Evolutionary conservation across 768 basidiomycete species (phyloP).

Genomic region (Psilocybe azurescens): DNA sequence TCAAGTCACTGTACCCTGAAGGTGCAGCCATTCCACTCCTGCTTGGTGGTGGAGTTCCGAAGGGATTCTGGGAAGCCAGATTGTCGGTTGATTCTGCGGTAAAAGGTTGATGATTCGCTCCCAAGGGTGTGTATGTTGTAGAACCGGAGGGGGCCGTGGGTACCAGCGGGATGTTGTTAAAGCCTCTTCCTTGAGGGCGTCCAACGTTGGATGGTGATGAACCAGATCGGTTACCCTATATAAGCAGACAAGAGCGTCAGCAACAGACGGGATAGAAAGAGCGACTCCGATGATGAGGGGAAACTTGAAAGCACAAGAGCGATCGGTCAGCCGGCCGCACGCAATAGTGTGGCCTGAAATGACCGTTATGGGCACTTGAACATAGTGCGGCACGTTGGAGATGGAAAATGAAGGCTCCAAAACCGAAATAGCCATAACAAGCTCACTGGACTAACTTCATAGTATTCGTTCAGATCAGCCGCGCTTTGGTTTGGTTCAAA

Average conservation of each 20-base stretch:
- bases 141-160: conserved; percentile 3
- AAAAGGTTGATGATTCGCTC: conserved; percentile 13
- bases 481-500: conserved; percentile 17
- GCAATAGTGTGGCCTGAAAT: background rate
- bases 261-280: background rate
- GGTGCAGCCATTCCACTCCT: conserved; percentile 20
- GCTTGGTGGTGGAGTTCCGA: conserved; percentile 14
- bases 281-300: background rate
- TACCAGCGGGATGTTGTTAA: conserved; percentile 24
- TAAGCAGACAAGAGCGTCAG: conserved; percentile 9
- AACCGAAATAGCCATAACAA: background rate
- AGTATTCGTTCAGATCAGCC: conserved; percentile 20
- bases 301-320: background rate
- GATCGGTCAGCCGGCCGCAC: conserved; percentile 11
- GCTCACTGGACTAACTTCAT: conserved; percentile 21
- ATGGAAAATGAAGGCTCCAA: background rate
- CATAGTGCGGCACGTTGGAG: conserved; percentile 5
- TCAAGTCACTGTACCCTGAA: conserved; percentile 9
- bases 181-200: conserved; percentile 2
- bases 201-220: background rate
- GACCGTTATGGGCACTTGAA: background rate
- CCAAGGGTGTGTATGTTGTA: conserved; percentile 19
- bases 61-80: conserved; percentile 14
- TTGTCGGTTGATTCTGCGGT: conserved; percentile 26
- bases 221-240: conserved; percentile 2